A percentile compares a stretch with the other conserved stretches of the same genome.
Evolutionary conservation across 2,329 filamentous ascomycete species (phyloP).

Genomic region (Epichloe brachyelytri): DNA sequence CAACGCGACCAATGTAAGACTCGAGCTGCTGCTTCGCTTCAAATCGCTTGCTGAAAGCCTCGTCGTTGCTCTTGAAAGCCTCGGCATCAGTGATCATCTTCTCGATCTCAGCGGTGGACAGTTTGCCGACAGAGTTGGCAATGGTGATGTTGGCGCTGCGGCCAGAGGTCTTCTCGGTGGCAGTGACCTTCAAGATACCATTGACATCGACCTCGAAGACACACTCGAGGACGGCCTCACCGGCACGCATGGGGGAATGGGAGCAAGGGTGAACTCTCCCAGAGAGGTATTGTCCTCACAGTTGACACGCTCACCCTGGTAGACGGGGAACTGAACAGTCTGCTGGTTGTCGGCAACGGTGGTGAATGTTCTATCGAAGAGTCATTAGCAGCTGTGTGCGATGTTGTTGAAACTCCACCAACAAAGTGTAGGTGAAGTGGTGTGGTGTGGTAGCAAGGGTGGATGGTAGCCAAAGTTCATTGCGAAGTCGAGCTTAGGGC

Average conservation of each 20-base stretch:
- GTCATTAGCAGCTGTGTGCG: neutral
- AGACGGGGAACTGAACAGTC: slow-evolving; percentile 68
- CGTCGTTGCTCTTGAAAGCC: slow-evolving; percentile 97
- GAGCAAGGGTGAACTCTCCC: slow-evolving; percentile 92
- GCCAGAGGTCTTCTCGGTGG: slow-evolving; percentile 96
- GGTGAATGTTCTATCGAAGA: slow-evolving; percentile 54
- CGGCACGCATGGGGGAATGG: slow-evolving; percentile 79
- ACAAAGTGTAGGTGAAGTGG: too few species aligned
- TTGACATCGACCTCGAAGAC: slow-evolving; percentile 99
- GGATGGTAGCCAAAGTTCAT: neutral
- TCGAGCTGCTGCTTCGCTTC: slow-evolving; percentile 98
- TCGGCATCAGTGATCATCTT: slow-evolving; percentile 94
- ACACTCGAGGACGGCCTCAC: slow-evolving; percentile 91
- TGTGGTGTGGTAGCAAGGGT: neutral
- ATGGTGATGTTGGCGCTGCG: slow-evolving; percentile 99
- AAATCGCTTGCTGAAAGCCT: slow-evolving; percentile 98
- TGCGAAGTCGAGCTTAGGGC: neutral
- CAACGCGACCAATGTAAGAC: slow-evolving; percentile 95
- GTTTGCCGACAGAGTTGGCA: slow-evolving; percentile 98
- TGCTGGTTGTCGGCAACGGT: slow-evolving; percentile 68
- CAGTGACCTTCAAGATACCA: slow-evolving; percentile 98
- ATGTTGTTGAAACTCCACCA: too few species aligned
- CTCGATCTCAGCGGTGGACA: slow-evolving; percentile 88
- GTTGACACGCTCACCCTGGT: slow-evolving; percentile 93
- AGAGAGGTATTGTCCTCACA: slow-evolving; percentile 97